phyloP scores from a whole-genome alignment of 75 land plant species.

The Selaginella tamariscina region DNA sequence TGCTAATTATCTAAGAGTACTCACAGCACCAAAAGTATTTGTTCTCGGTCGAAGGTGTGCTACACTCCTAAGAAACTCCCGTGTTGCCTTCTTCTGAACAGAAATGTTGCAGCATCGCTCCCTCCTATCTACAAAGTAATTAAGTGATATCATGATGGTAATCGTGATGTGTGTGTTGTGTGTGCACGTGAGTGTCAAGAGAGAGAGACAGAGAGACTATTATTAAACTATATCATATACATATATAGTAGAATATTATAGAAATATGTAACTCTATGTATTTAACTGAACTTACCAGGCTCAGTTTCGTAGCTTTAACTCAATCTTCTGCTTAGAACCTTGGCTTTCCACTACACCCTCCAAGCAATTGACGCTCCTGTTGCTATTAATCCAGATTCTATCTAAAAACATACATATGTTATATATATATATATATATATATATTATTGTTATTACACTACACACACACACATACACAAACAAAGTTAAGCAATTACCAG shows the following conservation, averaged over 20 bases:
- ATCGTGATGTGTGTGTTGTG: too few relatives aligned
- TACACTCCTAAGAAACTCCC: constrained; percentile 70
- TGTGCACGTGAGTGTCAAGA: background rate
- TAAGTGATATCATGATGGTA: constrained; percentile 3
- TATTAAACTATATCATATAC: too few relatives aligned
- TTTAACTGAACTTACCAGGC: constrained; percentile 39
- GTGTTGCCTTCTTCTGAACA: constrained; percentile 73
- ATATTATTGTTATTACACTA: too few relatives aligned
- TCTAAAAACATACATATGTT: constrained; percentile 30
- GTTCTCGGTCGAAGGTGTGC: constrained; percentile 96
- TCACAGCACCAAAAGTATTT: constrained; percentile 94
- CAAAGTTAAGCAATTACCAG: background rate
- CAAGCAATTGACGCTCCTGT: constrained; percentile 76
- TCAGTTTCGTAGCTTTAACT: constrained; percentile 56
- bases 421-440: background rate
- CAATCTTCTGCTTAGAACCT: constrained; percentile 91
- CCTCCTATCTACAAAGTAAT: constrained; percentile 50
- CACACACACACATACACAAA: too few relatives aligned
- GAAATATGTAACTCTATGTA: too few relatives aligned
- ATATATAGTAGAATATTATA: too few relatives aligned
- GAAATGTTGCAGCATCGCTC: constrained; percentile 67
- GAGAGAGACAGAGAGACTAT: background rate
- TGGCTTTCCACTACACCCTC: constrained; percentile 54
- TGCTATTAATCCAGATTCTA: constrained; percentile 54
- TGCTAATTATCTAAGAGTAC: too few relatives aligned